These are phyloP conservation scores for Neurospora sp. DNA, from an alignment of 495 filamentous ascomycete genomes.

Conservation along the genomic window DNA sequence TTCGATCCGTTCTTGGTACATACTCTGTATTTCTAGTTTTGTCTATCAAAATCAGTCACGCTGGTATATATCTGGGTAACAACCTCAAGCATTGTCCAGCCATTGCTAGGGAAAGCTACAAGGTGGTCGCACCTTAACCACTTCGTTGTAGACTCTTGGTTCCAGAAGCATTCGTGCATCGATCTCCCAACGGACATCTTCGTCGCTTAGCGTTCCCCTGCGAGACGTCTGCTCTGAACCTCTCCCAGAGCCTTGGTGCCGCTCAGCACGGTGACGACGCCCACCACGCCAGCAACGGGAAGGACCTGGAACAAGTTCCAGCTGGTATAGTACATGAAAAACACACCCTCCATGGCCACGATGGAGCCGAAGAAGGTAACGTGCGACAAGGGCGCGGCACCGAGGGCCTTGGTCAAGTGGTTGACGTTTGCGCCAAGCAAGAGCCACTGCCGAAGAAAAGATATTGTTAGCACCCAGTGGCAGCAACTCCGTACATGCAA, in stretches of 20 bases:
- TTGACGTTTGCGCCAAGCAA: constrained; percentile 75
- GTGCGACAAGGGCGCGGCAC: constrained; percentile 66
- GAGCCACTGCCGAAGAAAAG: constrained; percentile 48
- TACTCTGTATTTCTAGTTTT: background rate
- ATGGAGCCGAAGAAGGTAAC: constrained; percentile 74
- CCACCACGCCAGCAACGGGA: constrained; percentile 57
- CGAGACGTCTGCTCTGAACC: constrained; percentile 77
- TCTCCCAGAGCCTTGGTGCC: constrained; percentile 87
- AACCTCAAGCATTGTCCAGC: too few species aligned
- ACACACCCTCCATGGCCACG: constrained; percentile 76
- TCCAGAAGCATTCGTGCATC: background rate
- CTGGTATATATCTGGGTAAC: background rate
- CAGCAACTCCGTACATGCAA: background rate
- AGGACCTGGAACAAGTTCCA: constrained; percentile 92
- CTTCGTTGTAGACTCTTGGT: background rate
- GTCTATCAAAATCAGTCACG: background rate
- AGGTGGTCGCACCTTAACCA: background rate
- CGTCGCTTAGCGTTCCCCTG: constrained; percentile 49
- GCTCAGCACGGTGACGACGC: constrained; percentile 67
- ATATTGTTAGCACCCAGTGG: constrained; percentile 2
- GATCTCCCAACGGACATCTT: background rate
- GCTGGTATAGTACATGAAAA: constrained; percentile 86
- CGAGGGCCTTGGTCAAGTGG: constrained; percentile 64
- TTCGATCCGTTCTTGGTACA: background rate
- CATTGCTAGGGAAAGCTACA: background rate